phyloP scores from a whole-genome alignment of 176 grass and related monocot species.

The Cenchrus fungigraminus region DNA sequence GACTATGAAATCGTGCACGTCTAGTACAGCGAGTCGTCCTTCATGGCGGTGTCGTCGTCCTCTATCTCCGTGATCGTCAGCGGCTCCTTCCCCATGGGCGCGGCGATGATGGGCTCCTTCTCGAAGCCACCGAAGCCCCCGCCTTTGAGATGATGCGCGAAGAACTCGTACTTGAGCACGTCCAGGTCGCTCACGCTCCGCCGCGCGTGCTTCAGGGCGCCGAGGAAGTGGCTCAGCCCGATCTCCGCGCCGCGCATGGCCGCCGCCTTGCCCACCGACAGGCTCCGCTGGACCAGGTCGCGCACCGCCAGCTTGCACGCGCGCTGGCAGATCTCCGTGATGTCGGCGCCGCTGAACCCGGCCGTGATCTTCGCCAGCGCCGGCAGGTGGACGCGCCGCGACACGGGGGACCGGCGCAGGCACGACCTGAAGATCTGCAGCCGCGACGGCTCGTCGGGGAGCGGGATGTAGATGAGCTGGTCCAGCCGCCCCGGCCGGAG shows the following conservation, averaged over 20 bases:
- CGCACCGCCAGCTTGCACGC: conserved; percentile 54
- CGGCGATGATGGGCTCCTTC: conserved; percentile 6
- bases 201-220: conserved; percentile 38
- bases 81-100: neutral
- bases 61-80: neutral
- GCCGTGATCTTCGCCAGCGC: conserved; percentile 33
- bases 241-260: conserved; percentile 45
- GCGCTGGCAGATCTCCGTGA: conserved; percentile 53
- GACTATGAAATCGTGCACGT: too few species aligned
- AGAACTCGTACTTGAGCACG: conserved; percentile 25
- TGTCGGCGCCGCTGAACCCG: conserved; percentile 53
- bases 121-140: neutral
- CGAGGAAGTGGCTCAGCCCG: conserved; percentile 30
- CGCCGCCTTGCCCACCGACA: neutral
- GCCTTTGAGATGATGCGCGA: neutral
- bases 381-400: conserved; percentile 32
- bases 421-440: conserved; percentile 50
- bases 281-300: conserved; percentile 41
- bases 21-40: neutral
- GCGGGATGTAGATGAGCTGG: conserved; percentile 57
- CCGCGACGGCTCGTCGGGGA: conserved; percentile 42
- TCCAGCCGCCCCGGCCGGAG: conserved; percentile 61
- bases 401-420: conserved; percentile 37
- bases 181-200: conserved; percentile 42
- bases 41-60: neutral